A percentile compares a stretch with the other conserved stretches of the same genome.
Conservation (phyloP, 1,284 basidiomycete species). For the Ceratobasidium theobromae region DNA sequence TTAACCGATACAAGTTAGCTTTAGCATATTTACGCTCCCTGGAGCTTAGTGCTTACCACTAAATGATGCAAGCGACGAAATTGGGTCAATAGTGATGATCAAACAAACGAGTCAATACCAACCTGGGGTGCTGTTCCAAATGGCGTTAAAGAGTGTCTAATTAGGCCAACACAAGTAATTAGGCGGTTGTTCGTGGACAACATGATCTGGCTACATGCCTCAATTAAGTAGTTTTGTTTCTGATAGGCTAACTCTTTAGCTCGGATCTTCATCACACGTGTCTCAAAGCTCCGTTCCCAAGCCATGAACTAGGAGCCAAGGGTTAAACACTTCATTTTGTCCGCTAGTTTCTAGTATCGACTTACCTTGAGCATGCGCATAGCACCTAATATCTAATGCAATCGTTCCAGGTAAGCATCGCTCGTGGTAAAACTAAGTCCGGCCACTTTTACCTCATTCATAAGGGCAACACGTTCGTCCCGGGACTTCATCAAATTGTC, state of each 20-base stretch:
- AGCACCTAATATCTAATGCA: slow-evolving; percentile 69
- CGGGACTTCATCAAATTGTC: slow-evolving; percentile 91
- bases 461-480: slow-evolving; percentile 85
- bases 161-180: not conserved
- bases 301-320: slow-evolving; percentile 72
- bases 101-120: slow-evolving; percentile 74
- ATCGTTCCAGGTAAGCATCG: not conserved
- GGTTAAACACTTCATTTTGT: not conserved
- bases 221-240: slow-evolving; percentile 82
- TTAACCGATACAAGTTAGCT: not conserved
- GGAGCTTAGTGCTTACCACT: slow-evolving; percentile 36
- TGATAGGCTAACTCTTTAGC: slow-evolving; percentile 81
- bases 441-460: slow-evolving; percentile 88
- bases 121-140: slow-evolving; percentile 57
- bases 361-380: slow-evolving; percentile 89
- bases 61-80: slow-evolving; percentile 44
- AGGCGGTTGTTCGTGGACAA: not conserved
- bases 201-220: slow-evolving; percentile 49
- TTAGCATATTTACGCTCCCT: not conserved
- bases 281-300: slow-evolving; percentile 90
- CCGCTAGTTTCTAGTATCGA: not conserved
- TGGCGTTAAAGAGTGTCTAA: slow-evolving; percentile 69
- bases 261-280: slow-evolving; percentile 69
- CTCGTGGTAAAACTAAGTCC: not conserved
- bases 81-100: slow-evolving; percentile 73